Base-by-base conservation (phyloP, 352 stramenopile genomes). In the Phytophthora kernoviae region DNA sequence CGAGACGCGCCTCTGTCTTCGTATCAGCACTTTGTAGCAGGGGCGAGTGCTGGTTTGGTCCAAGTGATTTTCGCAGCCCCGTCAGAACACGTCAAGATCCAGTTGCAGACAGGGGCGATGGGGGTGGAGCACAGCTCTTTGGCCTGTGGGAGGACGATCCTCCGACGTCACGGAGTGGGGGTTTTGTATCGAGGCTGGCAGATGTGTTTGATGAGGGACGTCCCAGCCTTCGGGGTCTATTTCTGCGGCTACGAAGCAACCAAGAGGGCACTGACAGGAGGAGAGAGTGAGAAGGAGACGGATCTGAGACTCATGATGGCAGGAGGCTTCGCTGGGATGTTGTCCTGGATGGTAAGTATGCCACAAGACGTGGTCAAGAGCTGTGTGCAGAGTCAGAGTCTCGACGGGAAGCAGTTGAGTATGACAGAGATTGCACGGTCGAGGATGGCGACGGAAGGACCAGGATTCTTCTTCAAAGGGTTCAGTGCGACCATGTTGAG, bases 281-380 rank as follows among this genome's bases (percentile, higher is more conserved):
- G 79, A 5, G 45, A 81, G n/a, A 65, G 71, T 1, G 70, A 79
- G 14, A 86, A 85, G 18, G 84, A 91, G 69, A 90, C 80, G 18
- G 78, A 90, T 30, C 14, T 79, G 39, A 75, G 75, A n/a, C 62
- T 92, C 44, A 76, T 96, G 65, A 69, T 91, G n/a, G 68, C 87
- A 0, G 85, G 87, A 21, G 87, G 87, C 15, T 52, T 93, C 5
- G 85, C 87, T 0, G 87, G 85, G 12, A 90, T 88, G 39, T 58
- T 90, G 40, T 93, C 85, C 21, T 96, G 87, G 85, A 68, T 86
- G 21, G 62, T 91, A 42, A 88, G 78, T 30, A 84, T 93, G 60
- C 90, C 90, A 2, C 72, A 96, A 52, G 90, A 97, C 62, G 90
- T 97, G 21, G 77, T 97, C 64, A 97, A 97, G 75, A 96, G 87